Evolutionary conservation across 768 basidiomycete genomes (phyloP), one percentile per base, ranked within the genome.

Genomic region (Auricularia cornea): DNA sequence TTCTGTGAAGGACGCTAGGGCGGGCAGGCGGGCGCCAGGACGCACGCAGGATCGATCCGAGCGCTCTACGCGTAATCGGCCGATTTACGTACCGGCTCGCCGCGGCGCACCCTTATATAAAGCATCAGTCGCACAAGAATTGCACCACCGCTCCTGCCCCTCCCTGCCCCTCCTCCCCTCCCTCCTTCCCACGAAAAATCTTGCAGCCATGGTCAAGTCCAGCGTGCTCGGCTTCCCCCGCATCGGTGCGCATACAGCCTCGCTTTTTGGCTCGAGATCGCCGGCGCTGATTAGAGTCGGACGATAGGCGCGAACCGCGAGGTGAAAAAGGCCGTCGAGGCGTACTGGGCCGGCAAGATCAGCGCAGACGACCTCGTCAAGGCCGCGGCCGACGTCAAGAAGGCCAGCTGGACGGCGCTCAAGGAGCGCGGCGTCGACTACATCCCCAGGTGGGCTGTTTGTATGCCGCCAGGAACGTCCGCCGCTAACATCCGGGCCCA

Each of bases 281-380:
- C 28, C 61, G 31, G 60, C 38, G 29, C 35, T 38, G 30, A 35
- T 59, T 41, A 29, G 59, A 63, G 61, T 6, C 59, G 28, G 68
- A n/a, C n/a, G n/a, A n/a, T n/a, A 94, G 93, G 93, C 80, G 88
- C 88, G 64, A 89, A 94, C 80, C 92, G 92, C 79, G 93, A 96
- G 79, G 85, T 95, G 66, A 97, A 97, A 81, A 96, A 98, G 82
- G 94, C 94, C 68, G 92, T 97, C 72, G 96, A 98, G 79, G 89
- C 93, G 63, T 98, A 98, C 82, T 99, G 97, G 97, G 92, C 84
- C 33, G 90, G 90, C 76, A 98, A 96, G 77, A 80, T 87, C 74
- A 83, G 88, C 65, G 92, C 86, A 38, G 90, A 91, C 68, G 91
- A 94, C 64, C 89, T 99, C 68, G 87, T 87, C 73, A 90, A 90